Evolutionary conservation across 2,329 filamentous ascomycete species (phyloP).

Genomic region (Sporothrix schenckii): DNA sequence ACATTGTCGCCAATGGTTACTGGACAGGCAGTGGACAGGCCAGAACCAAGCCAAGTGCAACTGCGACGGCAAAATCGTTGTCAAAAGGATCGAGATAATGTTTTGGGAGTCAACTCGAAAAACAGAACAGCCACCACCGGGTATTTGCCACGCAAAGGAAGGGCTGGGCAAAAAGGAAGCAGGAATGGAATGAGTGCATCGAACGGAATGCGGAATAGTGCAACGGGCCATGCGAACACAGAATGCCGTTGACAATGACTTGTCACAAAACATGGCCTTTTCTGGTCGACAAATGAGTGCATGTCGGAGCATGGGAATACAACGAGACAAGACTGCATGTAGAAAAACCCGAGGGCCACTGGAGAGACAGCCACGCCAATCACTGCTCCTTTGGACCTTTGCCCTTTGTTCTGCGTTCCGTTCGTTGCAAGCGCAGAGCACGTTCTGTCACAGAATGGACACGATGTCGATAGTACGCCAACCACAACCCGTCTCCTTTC

Average conservation of each 20-base stretch:
- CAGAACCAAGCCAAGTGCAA: background rate
- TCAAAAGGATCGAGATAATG: background rate
- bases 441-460: background rate
- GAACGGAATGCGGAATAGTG: too few species aligned
- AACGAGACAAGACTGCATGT: constrained; percentile 1
- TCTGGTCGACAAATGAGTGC: background rate
- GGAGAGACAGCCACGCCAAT: background rate
- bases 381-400: background rate
- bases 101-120: background rate
- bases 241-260: constrained; percentile 15
- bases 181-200: background rate
- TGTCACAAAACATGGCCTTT: constrained; percentile 19
- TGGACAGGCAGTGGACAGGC: constrained; percentile 7
- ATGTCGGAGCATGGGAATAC: too few species aligned
- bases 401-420: background rate
- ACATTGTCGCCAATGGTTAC: too few species aligned
- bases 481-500: background rate
- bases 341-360: background rate
- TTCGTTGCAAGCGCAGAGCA: background rate
- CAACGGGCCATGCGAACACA: constrained; percentile 9
- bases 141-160: background rate
- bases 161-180: constrained; percentile 7
- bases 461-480: background rate
- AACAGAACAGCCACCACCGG: background rate
- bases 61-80: background rate